Conservation (phyloP, 2,329 filamentous ascomycete species). For the Dothidotthia symphoricarpi region DNA sequence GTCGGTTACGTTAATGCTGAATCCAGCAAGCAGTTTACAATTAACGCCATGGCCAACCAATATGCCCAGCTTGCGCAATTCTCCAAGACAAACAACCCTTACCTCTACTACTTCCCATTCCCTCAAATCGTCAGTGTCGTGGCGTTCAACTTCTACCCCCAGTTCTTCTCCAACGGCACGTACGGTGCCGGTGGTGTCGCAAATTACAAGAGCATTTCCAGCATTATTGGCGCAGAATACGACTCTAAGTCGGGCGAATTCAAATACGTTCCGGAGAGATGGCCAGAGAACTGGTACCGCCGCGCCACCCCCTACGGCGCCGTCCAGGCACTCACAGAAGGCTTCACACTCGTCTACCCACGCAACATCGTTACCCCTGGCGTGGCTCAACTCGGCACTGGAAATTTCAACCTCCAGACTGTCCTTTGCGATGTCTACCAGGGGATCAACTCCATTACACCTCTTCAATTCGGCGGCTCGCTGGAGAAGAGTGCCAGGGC, state of each 20-base stretch:
- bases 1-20: conserved; percentile 17
- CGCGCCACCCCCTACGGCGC: conserved; percentile 49
- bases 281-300: conserved; percentile 56
- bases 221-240: conserved; percentile 50
- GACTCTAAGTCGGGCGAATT: conserved; percentile 46
- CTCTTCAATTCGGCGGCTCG: conserved; percentile 29
- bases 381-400: conserved; percentile 31
- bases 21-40: conserved; percentile 20
- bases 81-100: conserved; percentile 44
- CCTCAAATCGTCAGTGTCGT: conserved; percentile 52
- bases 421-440: conserved; percentile 39
- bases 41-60: conserved; percentile 29
- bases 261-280: conserved; percentile 51
- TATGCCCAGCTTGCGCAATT: conserved; percentile 45
- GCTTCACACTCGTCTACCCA: conserved; percentile 35
- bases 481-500: conserved; percentile 19
- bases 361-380: conserved; percentile 32
- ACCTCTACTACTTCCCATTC: conserved; percentile 35
- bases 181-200: conserved; percentile 38
- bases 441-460: conserved; percentile 39
- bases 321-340: conserved; percentile 37
- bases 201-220: conserved; percentile 39
- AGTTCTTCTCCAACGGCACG: conserved; percentile 39
- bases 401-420: conserved; percentile 31
- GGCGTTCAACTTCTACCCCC: conserved; percentile 35